Conservation (phyloP, 2,329 filamentous ascomycete species). For the Colletotrichum sp. region DNA sequence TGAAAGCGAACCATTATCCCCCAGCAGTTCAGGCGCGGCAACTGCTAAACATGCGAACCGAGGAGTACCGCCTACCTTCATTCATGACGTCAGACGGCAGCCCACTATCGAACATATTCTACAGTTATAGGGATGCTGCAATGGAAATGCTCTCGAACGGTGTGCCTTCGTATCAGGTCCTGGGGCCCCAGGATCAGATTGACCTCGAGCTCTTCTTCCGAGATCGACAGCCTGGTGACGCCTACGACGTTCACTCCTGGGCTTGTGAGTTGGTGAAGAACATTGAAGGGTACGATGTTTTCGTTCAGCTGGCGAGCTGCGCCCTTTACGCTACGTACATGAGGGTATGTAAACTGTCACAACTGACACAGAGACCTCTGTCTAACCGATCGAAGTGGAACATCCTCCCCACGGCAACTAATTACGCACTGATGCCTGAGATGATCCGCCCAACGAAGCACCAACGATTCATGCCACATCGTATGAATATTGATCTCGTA, state of each 20-base stretch:
- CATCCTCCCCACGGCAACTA: constrained; percentile 5
- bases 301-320: neutral
- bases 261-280: constrained; percentile 10
- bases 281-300: neutral
- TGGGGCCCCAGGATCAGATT: neutral
- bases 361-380: neutral
- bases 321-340: neutral
- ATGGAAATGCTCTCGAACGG: constrained; percentile 10
- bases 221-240: neutral
- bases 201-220: constrained; percentile 14
- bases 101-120: constrained; percentile 5
- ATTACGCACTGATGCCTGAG: constrained; percentile 5
- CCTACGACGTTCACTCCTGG: constrained; percentile 12
- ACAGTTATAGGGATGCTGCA: constrained; percentile 7
- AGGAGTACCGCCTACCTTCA: constrained; percentile 11
- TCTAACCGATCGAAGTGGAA: neutral
- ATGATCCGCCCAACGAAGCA: constrained; percentile 12
- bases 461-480: constrained; percentile 2
- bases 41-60: neutral
- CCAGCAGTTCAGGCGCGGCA: neutral
- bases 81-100: constrained; percentile 10
- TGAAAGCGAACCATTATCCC: constrained; percentile 4
- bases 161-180: neutral
- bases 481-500: constrained; percentile 12
- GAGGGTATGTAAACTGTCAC: neutral